Evolutionary conservation across 805 yeast species (phyloP).

Genomic region (Yarrowia sp.): DNA sequence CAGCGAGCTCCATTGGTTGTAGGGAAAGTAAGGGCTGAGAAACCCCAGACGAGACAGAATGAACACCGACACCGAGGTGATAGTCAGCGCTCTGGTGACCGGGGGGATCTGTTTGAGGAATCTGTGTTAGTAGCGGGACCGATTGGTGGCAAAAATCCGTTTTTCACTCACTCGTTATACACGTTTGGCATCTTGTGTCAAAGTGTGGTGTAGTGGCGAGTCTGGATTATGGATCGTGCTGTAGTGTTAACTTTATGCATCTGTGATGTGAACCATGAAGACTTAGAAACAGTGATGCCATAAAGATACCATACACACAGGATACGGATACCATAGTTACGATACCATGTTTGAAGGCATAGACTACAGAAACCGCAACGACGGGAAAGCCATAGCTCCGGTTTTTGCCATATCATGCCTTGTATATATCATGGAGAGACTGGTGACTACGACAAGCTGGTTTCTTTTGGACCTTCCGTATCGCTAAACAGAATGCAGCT

Average conservation of each 20-base stretch:
- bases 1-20: constrained; percentile 17
- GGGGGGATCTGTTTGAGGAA: constrained; percentile 33
- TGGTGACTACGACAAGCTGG: not conserved
- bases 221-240: constrained; percentile 6
- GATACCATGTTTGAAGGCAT: not conserved
- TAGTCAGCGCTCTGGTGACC: constrained; percentile 13
- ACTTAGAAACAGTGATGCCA: too few species aligned
- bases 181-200: constrained; percentile 31
- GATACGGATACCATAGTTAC: too few species aligned
- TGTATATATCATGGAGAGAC: not conserved
- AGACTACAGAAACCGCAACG: not conserved
- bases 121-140: constrained; percentile 4
- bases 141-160: not conserved
- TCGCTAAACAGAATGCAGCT: constrained; percentile 1
- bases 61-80: constrained; percentile 13
- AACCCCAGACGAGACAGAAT: constrained; percentile 24
- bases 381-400: too few species aligned
- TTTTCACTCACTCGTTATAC: constrained; percentile 27
- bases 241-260: constrained; percentile 4
- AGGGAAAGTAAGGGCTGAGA: constrained; percentile 23
- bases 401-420: not conserved
- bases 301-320: too few species aligned
- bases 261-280: not conserved
- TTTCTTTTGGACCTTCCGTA: not conserved
- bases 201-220: constrained; percentile 13